Conservation (phyloP, 306 rosid species). For the Potentilla sterilis region DNA sequence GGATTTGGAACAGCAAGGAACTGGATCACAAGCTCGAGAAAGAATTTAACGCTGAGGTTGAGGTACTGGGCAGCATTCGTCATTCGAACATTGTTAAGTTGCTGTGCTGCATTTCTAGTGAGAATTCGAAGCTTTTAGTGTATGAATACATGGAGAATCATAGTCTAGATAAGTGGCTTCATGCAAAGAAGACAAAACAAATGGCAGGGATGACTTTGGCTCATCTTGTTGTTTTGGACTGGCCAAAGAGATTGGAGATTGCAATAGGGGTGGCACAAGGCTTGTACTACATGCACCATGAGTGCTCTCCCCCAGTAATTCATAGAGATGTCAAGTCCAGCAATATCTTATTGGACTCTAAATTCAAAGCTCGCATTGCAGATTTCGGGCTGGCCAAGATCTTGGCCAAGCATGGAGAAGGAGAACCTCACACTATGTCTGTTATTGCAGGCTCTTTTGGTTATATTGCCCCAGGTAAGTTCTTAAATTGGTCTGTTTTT, state of each 20-base stretch:
- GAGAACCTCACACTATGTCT: conserved; percentile 48
- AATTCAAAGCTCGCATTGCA: conserved; percentile 75
- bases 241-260: conserved; percentile 76
- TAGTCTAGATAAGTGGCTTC: conserved; percentile 81
- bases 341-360: conserved; percentile 72
- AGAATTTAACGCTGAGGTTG: conserved; percentile 71
- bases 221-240: conserved; percentile 41
- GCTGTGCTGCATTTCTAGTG: conserved; percentile 69
- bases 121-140: conserved; percentile 70
- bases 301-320: conserved; percentile 65
- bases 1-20: conserved; percentile 46
- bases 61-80: conserved; percentile 62
- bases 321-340: conserved; percentile 91
- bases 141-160: conserved; percentile 85
- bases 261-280: conserved; percentile 89
- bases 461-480: conserved; percentile 83
- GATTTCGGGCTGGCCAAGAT: conserved; percentile 93
- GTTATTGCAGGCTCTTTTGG: conserved; percentile 83
- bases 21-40: conserved; percentile 55
- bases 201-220: conserved; percentile 24
- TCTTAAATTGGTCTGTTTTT: neutral
- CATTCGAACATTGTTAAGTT: conserved; percentile 86
- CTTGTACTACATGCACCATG: conserved; percentile 83
- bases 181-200: conserved; percentile 43
- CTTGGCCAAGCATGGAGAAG: conserved; percentile 56